Evolutionary conservation across 176 grass and related monocot species (phyloP), one percentile per base, ranked within the genome.

Genomic region (Avena sativa): DNA sequence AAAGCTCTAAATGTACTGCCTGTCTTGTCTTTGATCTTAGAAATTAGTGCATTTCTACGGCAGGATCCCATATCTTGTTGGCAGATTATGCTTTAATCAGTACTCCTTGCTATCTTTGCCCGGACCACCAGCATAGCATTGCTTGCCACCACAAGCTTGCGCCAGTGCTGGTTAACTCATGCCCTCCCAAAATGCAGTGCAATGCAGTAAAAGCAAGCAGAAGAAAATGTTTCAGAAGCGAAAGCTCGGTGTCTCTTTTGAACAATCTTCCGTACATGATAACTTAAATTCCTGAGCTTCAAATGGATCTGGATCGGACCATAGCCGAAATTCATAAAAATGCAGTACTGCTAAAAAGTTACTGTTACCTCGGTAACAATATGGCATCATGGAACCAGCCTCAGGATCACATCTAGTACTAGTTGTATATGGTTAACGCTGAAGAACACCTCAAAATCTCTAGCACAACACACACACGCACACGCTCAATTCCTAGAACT

Each of bases 401-500:
- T 76, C 60, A 81, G 36, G 78, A 78, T 82, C 25, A 78, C 71
- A 82, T 82, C 3, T 58, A 58, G 53, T 6, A n/a, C n/a, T n/a
- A 56, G 15, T 7, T 1, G 14, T 15, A 56, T 80, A 86, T 78
- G 50, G 71, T 71, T 60, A 86, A 85, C 43, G 51, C 4, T 19
- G 82, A 63, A 63, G 60, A 81, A 76, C 13, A 47, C 50, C 72
- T 67, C 51, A 14, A 21, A 90, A 60, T 86, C 71, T 8, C 50
- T 75, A 85, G 30, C 46, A 58, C 5, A 46, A 65, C 61, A 30
- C 61, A 28, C 20, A 51, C 25, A 6, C 71, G 25, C 2, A 25
- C 70, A 13, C 4, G 10, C 44, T 17, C 78, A 66, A 23, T 36
- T 58, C 88, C 88, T 85, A 68, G 88, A 89, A 81, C 88, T 38